phyloP scores from a whole-genome alignment of 805 yeast genomes.

The Sungouiozyma ichnusensis region DNA sequence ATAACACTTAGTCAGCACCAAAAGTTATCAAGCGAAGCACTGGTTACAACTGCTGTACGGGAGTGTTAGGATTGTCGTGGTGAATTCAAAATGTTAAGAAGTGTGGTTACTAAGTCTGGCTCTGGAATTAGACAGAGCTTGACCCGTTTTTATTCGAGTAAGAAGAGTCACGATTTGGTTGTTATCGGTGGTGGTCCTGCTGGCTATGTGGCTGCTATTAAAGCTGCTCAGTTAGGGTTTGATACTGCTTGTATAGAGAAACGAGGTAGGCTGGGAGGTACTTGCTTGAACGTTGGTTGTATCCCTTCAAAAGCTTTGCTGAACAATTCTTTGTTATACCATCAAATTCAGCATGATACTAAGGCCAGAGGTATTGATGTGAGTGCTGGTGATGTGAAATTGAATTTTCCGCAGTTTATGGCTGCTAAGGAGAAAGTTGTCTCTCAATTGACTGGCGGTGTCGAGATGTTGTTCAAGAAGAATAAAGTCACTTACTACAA shows the following conservation, averaged over 20 bases:
- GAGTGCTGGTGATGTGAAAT: slow-evolving; percentile 44
- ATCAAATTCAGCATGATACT: slow-evolving; percentile 78
- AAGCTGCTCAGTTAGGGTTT: slow-evolving; percentile 92
- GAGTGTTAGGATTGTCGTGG: too few relatives aligned
- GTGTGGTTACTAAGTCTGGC: slow-evolving; percentile 2
- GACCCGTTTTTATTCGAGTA: slow-evolving; percentile 12
- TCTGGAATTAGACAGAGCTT: neutral
- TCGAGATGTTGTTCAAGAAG: slow-evolving; percentile 90
- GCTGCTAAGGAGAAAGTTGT: slow-evolving; percentile 90
- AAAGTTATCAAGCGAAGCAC: neutral
- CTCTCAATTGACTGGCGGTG: slow-evolving; percentile 81
- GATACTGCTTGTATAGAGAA: slow-evolving; percentile 95
- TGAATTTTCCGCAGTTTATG: slow-evolving; percentile 74
- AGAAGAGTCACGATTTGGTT: slow-evolving; percentile 71
- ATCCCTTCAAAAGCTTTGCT: slow-evolving; percentile 94
- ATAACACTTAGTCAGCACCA: neutral
- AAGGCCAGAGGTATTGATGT: slow-evolving; percentile 85
- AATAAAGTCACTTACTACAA: slow-evolving; percentile 90
- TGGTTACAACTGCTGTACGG: too few relatives aligned
- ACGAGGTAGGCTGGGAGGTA: slow-evolving; percentile 95
- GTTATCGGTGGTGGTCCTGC: slow-evolving; percentile 99
- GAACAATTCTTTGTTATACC: slow-evolving; percentile 90
- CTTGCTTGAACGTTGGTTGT: slow-evolving; percentile 98
- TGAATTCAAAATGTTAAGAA: slow-evolving; percentile 10
- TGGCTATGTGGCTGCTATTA: slow-evolving; percentile 98